Evolutionary conservation across 768 basidiomycete species (phyloP).

Genomic region (Pulveroboletus frians): DNA sequence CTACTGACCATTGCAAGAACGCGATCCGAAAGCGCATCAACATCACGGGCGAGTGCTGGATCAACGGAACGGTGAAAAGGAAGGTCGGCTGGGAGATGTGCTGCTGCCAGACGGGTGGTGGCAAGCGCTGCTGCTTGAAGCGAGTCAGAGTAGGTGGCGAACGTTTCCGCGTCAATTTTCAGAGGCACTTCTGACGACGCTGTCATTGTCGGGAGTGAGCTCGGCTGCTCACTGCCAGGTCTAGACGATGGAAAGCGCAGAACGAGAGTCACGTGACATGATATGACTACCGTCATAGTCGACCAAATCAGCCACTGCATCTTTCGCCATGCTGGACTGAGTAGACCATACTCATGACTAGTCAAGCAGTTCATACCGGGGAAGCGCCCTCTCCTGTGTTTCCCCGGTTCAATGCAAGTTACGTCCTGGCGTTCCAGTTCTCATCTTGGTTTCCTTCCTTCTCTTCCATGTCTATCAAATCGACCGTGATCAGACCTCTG

Average conservation of each 20-base stretch:
- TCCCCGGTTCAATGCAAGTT: conserved; percentile 45
- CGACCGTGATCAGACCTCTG: conserved; percentile 69
- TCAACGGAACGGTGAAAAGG: conserved; percentile 89
- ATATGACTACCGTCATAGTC: too few relatives aligned
- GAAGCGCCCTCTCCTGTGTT: conserved; percentile 30
- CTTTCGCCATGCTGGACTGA: neutral
- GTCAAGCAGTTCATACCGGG: neutral
- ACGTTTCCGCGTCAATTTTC: conserved; percentile 29
- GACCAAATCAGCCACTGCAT: too few relatives aligned
- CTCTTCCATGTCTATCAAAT: conserved; percentile 58
- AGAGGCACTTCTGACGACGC: neutral
- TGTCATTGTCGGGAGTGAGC: conserved; percentile 10
- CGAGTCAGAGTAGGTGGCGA: conserved; percentile 49
- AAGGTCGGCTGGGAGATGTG: conserved; percentile 66
- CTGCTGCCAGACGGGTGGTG: conserved; percentile 56
- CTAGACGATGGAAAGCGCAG: neutral
- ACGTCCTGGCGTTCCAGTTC: conserved; percentile 72
- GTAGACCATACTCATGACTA: neutral
- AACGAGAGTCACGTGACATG: conserved; percentile 12
- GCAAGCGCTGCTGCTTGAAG: conserved; percentile 60
- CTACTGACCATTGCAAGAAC: conserved; percentile 64
- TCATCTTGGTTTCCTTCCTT: conserved; percentile 82
- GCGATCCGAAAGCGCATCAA: conserved; percentile 65
- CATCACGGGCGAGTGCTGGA: conserved; percentile 54
- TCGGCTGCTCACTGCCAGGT: neutral